Conservation (phyloP, 163 green algal species). For the Picocystis sp. region DNA sequence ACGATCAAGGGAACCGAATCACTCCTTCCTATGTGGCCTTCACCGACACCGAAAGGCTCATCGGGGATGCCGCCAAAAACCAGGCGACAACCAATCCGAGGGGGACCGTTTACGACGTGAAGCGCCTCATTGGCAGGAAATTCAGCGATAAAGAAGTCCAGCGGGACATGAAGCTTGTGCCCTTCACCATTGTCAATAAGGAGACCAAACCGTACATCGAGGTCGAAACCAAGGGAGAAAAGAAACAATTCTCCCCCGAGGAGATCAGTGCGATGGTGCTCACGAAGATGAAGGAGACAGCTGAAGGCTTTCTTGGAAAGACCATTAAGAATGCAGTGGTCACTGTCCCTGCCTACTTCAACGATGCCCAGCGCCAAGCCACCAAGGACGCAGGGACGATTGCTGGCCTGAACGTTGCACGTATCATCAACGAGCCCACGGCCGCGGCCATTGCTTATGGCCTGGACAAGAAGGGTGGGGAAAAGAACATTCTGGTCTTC, state of each 20-base stretch:
- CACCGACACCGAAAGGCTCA: conserved; percentile 86
- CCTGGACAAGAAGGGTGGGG: conserved; percentile 82
- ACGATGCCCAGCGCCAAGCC: conserved; percentile 90
- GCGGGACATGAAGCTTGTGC: conserved; percentile 55
- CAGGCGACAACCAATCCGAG: conserved; percentile 81
- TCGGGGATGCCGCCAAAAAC: conserved; percentile 77
- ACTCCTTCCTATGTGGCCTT: conserved; percentile 96
- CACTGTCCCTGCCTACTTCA: conserved; percentile 99
- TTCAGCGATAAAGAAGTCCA: conserved; percentile 21
- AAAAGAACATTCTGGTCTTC: conserved; percentile 98
- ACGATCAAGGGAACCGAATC: conserved; percentile 95
- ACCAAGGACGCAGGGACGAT: conserved; percentile 88
- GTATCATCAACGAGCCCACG: conserved; percentile 99
- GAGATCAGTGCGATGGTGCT: conserved; percentile 89
- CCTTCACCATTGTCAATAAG: conserved; percentile 51
- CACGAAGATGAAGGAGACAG: conserved; percentile 77
- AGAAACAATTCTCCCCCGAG: conserved; percentile 71
- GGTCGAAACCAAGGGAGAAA: conserved; percentile 17
- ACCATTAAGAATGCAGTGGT: conserved; percentile 94
- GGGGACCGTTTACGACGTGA: conserved; percentile 91
- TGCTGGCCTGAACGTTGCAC: conserved; percentile 82
- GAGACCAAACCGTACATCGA: conserved; percentile 27
- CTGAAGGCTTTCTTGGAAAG: conserved; percentile 44
- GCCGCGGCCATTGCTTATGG: conserved; percentile 94
- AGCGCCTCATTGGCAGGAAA: conserved; percentile 92